A percentile compares a stretch with the other conserved stretches of the same genome.
These are phyloP conservation scores for Kurtzmaniella quercitrusa DNA, from an alignment of 1,139 yeast genomes.

Conservation along the genomic window DNA sequence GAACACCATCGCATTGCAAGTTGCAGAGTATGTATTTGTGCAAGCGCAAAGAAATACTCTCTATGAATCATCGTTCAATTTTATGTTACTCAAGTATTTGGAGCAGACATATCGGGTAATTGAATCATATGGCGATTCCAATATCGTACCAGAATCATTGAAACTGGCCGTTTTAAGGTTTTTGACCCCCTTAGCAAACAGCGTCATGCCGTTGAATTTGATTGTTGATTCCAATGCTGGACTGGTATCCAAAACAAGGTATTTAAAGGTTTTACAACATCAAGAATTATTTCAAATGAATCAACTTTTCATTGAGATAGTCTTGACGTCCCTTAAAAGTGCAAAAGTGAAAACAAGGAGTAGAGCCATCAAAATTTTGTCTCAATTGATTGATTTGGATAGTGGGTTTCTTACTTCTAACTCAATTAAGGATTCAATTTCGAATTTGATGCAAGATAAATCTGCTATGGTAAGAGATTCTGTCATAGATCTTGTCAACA, in stretches of 20 bases:
- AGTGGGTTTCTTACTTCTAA: slow-evolving; percentile 45
- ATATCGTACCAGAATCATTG: not conserved
- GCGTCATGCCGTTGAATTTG: slow-evolving; percentile 9
- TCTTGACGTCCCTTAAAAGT: slow-evolving; percentile 47
- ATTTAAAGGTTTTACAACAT: slow-evolving; percentile 16
- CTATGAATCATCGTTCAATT: slow-evolving; percentile 9
- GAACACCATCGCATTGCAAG: slow-evolving; percentile 3
- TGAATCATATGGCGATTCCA: not conserved
- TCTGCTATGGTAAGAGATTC: slow-evolving; percentile 78
- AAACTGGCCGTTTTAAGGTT: slow-evolving; percentile 6
- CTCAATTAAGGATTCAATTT: slow-evolving; percentile 48
- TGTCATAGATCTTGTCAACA: slow-evolving; percentile 60
- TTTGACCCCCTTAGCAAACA: slow-evolving; percentile 9
- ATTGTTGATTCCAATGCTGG: slow-evolving; percentile 12
- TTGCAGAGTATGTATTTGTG: slow-evolving; percentile 14
- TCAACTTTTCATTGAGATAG: slow-evolving; percentile 48
- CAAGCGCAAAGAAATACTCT: slow-evolving; percentile 9
- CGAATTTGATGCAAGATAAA: slow-evolving; percentile 48
- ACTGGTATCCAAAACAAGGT: slow-evolving; percentile 9
- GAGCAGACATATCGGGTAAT: not conserved
- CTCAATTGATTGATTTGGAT: slow-evolving; percentile 44
- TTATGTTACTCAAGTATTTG: slow-evolving; percentile 12
- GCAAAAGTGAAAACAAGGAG: slow-evolving; percentile 58
- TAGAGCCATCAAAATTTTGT: slow-evolving; percentile 57
- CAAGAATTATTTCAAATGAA: slow-evolving; percentile 40